Base-by-base conservation (phyloP, 257 asterid genomes). In the Ocimum tenuiflorum region DNA sequence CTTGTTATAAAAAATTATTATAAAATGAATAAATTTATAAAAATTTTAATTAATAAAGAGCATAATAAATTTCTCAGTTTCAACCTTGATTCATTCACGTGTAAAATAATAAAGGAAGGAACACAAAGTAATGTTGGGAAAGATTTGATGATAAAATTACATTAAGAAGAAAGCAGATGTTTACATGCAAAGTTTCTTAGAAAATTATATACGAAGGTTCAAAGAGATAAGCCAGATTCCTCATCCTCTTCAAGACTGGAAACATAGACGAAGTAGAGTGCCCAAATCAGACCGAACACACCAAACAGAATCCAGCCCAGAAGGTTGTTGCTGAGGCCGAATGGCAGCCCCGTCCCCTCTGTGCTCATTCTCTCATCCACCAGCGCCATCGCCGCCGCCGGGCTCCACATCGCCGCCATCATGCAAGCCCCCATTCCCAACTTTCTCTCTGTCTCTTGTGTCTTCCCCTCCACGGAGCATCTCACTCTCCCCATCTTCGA, bases 351-450 rank as follows among this genome's bases (percentile, higher is more conserved):
- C 0, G 95, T 86, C 70, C 97, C 97, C 57, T 90, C 96, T 0
- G 96, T 94, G 91, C 88, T 85, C 96, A 94, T 41, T 77, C 99
- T 86, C 47, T 94, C 97, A 49, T 94, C 99, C 80, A 94, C 97
- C 71, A 94, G 75, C 1, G 95, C 99, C 92, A 90, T 66, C 36
- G 97, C 96, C 13, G 77, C 71, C 1, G 82, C 80, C 35, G 91
- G 86, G 18, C 88, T 92, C 11, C 75, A 75, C 4, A 86, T 83
- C 3, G 86, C 86, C 9, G 95, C 96, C 59, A 83, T 52, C 63
- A 86, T 8, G 0, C 97, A 80, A 14, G 80, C 89, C 2, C 81
- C 82, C 86, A 79, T 81, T 7, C 92, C 86, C 71, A 85, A 20
- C 67, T 79, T 86, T 12, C 83, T 49, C 22, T 81, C 87, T 0